Conservation (phyloP, 257 asterid species). For the Dorcoceras hygrometricum region DNA sequence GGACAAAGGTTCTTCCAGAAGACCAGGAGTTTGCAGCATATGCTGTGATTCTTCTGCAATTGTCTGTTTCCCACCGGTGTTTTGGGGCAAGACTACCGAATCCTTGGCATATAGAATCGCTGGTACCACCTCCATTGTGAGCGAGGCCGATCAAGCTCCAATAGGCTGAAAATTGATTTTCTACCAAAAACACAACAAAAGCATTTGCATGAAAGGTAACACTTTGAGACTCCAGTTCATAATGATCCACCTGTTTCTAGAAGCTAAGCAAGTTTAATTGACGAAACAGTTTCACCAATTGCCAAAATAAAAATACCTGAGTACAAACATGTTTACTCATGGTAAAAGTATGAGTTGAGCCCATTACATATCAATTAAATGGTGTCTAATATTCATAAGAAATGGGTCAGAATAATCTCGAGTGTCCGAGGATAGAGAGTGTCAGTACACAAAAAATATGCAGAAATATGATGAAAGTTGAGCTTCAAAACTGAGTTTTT, state of each 20-base stretch:
- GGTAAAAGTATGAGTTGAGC: background rate
- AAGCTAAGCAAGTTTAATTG: background rate
- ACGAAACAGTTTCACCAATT: background rate
- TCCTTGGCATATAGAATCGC: slow-evolving; percentile 34
- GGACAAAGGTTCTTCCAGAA: slow-evolving; percentile 33
- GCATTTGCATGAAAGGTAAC: slow-evolving; percentile 9
- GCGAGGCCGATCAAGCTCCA: slow-evolving; percentile 18
- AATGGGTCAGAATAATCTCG: background rate
- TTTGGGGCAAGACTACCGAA: slow-evolving; percentile 31
- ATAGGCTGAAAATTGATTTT: background rate
- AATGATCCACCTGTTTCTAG: slow-evolving; percentile 10
- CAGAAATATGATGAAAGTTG: background rate
- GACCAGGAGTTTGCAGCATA: slow-evolving; percentile 25
- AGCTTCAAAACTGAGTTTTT: background rate
- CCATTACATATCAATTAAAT: background rate
- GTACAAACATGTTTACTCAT: background rate
- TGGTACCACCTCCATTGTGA: slow-evolving; percentile 47
- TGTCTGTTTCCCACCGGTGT: slow-evolving; percentile 24
- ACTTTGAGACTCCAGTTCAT: slow-evolving; percentile 15
- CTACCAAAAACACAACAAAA: slow-evolving; percentile 10
- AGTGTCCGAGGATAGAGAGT: slow-evolving; percentile 3
- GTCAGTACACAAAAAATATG: slow-evolving; percentile 1
- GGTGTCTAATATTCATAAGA: background rate
- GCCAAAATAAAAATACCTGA: background rate
- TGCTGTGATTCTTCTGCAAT: slow-evolving; percentile 25